Base-by-base conservation (phyloP, 768 basidiomycete species). In the Mycena indigotica region DNA sequence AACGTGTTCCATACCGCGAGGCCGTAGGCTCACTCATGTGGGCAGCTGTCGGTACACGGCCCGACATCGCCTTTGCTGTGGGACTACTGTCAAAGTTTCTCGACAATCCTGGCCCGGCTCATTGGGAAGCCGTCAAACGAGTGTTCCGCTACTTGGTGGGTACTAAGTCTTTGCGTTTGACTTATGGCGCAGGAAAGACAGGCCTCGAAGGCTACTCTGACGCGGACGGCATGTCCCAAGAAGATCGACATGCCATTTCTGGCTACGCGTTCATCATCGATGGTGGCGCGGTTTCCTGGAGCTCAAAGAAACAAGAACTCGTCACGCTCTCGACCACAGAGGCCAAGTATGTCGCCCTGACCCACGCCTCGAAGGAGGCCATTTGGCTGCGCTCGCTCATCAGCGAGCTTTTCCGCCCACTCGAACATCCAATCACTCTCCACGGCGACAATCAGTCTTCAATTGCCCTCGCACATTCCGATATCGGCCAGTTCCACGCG, bases 311-410 rank as follows among this genome's bases (percentile, higher is more conserved):
- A 50, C 76, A 77, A 53, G 40, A 60, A 2, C 55, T 70, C 25
- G 66, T 72, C 16, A 64, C 73, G 23, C 67, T 73, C 2, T 76
- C 74, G 4, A 73, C 68, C 4, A 63, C 65, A 0, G 73, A 76
- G 59, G 66, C 73, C 17, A 71, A 77, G 61, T 74, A 76, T 57
- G 66, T 75, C 50, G 67, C 72, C 13, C 56, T 64, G 3, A 63
- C 69, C 2, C 66, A 74, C 50, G 67, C 72, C 3, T 32, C 61
- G 13, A 67, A 69, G 45, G 66, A 72, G 48, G 48, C 53, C 0
- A 64, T 56, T 30, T 65, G 52, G 61, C 28, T 63, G 23, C 53
- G 58, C 2, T 25, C 56, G 2, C 35, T 69, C 23, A 39, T 69
- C 10, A 4, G 6, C 8, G 56, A 69, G 50, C 6, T 69, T n/a